Conservation (phyloP, 768 basidiomycete genomes). For the Boletus barrowsii region DNA sequence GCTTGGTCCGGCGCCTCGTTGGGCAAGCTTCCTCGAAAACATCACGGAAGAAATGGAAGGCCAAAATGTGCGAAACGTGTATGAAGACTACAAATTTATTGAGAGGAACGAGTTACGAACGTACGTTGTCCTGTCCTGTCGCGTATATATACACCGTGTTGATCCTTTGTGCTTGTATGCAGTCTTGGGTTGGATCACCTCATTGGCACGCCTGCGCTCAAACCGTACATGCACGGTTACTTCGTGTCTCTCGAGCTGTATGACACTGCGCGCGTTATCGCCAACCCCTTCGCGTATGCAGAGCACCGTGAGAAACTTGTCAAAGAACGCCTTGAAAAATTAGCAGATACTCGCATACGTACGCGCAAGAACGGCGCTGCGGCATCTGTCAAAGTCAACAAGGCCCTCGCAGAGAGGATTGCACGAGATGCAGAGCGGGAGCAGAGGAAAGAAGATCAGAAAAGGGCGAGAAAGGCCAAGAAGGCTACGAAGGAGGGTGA, state of each 20-base stretch:
- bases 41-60: conserved; percentile 99
- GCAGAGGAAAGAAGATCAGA: conserved; percentile 53
- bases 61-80: conserved; percentile 70
- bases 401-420: conserved; percentile 81
- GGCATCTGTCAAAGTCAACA: conserved; percentile 48
- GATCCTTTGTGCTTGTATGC: conserved; percentile 3
- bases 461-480: conserved; percentile 44
- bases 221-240: conserved; percentile 99
- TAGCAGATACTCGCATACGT: conserved; percentile 91
- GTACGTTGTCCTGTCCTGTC: conserved; percentile 46
- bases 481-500: conserved; percentile 35
- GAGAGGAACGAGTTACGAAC: conserved; percentile 80
- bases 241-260: conserved; percentile 95
- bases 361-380: conserved; percentile 54
- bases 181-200: conserved; percentile 95
- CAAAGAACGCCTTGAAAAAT: conserved; percentile 86
- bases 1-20: conserved; percentile 92
- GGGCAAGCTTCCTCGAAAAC: conserved; percentile 97
- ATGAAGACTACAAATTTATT: conserved; percentile 98
- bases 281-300: conserved; percentile 93
- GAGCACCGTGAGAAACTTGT: conserved; percentile 91
- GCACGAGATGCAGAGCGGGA: conserved; percentile 55
- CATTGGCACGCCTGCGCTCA: conserved; percentile 90
- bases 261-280: conserved; percentile 91
- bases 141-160: background rate